Evolutionary conservation across 2,329 filamentous ascomycete species (phyloP).

Genomic region (Endothia cerciana): DNA sequence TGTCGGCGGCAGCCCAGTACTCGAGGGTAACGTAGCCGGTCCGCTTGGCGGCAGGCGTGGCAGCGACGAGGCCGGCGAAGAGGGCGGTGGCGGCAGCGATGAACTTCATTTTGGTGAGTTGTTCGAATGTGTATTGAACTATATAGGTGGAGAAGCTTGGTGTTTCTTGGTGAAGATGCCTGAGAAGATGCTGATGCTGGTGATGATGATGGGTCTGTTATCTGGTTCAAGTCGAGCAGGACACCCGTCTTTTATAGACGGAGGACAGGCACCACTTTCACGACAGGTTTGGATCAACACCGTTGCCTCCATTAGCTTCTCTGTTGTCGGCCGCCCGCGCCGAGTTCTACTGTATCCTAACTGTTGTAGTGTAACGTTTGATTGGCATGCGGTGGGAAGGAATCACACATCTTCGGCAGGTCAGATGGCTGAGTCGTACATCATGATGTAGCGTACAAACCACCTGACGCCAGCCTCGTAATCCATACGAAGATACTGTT

Average conservation of each 20-base stretch:
- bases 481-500: background rate
- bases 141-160: background rate
- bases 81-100: slow-evolving; percentile 23
- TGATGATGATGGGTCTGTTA: slow-evolving; percentile 1
- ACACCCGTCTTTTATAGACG: slow-evolving; percentile 17
- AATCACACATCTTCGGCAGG: slow-evolving; percentile 11
- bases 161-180: background rate
- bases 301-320: slow-evolving; percentile 2
- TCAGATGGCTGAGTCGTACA: slow-evolving; percentile 16
- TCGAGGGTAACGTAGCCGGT: slow-evolving; percentile 22
- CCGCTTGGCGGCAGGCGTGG: slow-evolving; percentile 23
- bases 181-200: slow-evolving; percentile 13
- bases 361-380: slow-evolving; percentile 25
- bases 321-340: slow-evolving; percentile 19
- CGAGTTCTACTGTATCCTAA: slow-evolving; percentile 10
- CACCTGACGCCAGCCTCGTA: background rate
- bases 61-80: slow-evolving; percentile 29
- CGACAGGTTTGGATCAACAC: background rate
- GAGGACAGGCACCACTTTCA: background rate
- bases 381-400: slow-evolving; percentile 13
- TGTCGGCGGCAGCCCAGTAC: slow-evolving; percentile 30
- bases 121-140: background rate
- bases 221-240: background rate
- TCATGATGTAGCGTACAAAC: background rate
- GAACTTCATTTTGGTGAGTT: slow-evolving; percentile 27